Evolutionary conservation across 2,329 filamentous ascomycete species (phyloP).

Genomic region (Colletotrichum chlorophyti): DNA sequence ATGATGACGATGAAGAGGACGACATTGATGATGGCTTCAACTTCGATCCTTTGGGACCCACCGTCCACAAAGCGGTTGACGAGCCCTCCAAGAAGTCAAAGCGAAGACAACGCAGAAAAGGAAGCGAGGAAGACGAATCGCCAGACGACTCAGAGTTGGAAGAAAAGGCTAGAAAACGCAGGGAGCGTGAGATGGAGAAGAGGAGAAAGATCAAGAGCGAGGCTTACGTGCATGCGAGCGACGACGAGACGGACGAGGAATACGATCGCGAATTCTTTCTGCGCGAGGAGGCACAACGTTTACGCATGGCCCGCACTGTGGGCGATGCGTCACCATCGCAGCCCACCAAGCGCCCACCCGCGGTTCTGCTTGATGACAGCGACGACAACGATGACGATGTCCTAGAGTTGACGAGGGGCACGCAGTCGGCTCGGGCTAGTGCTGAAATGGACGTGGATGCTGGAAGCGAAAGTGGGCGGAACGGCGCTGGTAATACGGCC

Average conservation of each 20-base stretch:
- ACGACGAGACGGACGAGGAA: slow-evolving; percentile 88
- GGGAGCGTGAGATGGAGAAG: slow-evolving; percentile 78
- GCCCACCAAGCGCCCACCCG: slow-evolving; percentile 38
- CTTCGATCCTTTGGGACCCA: slow-evolving; percentile 75
- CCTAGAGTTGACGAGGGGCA: slow-evolving; percentile 28
- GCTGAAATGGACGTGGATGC: slow-evolving; percentile 37
- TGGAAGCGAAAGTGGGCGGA: slow-evolving; percentile 15
- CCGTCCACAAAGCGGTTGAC: slow-evolving; percentile 59
- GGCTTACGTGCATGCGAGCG: slow-evolving; percentile 80
- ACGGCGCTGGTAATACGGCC: slow-evolving; percentile 1
- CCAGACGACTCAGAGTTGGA: slow-evolving; percentile 69
- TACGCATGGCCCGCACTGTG: slow-evolving; percentile 46
- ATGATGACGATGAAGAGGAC: slow-evolving; percentile 70
- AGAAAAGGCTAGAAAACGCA: slow-evolving; percentile 66
- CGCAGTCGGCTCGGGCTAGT: slow-evolving; percentile 10
- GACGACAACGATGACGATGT: slow-evolving; percentile 32
- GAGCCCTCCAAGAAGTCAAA: slow-evolving; percentile 43
- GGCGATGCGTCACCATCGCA: slow-evolving; percentile 32
- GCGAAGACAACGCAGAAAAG: slow-evolving; percentile 54
- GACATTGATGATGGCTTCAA: slow-evolving; percentile 59
- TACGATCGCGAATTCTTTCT: slow-evolving; percentile 77
- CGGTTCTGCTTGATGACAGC: slow-evolving; percentile 34
- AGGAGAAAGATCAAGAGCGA: slow-evolving; percentile 83
- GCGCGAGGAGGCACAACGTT: slow-evolving; percentile 64
- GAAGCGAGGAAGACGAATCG: slow-evolving; percentile 50